Percentiles rank a stretch among this genome's conserved stretches.
phyloP scores from a whole-genome alignment of 192 early-diverging fungal genomes.

The Podila verticillata region DNA sequence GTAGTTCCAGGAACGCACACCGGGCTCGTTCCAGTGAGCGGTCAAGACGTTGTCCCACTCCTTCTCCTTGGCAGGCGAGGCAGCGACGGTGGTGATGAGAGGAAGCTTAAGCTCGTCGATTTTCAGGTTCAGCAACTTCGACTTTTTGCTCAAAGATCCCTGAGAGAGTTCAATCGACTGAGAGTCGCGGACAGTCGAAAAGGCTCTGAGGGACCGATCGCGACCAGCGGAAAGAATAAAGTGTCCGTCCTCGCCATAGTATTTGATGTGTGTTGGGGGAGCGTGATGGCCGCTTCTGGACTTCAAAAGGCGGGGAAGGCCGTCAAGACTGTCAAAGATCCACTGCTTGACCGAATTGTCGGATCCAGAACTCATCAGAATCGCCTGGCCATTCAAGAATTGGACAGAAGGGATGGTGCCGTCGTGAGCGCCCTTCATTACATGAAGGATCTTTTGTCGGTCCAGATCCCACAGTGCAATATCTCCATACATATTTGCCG shows the following conservation, averaged over 20 bases:
- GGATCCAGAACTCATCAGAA: conserved; percentile 85
- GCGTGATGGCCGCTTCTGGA: conserved; percentile 87
- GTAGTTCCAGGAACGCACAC: conserved; percentile 85
- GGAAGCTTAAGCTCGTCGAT: conserved; percentile 79
- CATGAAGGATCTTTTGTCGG: conserved; percentile 74
- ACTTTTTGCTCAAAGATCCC: conserved; percentile 73
- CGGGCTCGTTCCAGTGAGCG: conserved; percentile 79
- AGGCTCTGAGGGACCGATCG: conserved; percentile 85
- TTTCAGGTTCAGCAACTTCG: conserved; percentile 65
- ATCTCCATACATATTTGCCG: conserved; percentile 88
- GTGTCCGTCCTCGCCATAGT: conserved; percentile 76
- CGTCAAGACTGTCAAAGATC: conserved; percentile 92
- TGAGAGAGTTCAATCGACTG: conserved; percentile 91
- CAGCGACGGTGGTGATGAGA: conserved; percentile 77
- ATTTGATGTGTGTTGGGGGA: conserved; percentile 74
- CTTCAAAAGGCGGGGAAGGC: conserved; percentile 82
- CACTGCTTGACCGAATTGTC: conserved; percentile 98
- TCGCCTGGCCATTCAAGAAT: conserved; percentile 85
- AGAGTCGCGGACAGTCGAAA: conserved; percentile 87
- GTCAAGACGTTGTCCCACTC: conserved; percentile 96
- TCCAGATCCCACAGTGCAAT: conserved; percentile 94
- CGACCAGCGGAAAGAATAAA: conserved; percentile 83
- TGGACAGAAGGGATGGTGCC: conserved; percentile 77
- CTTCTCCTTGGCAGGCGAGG: conserved; percentile 67
- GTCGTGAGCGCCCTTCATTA: conserved; percentile 90